Percentiles rank a stretch among this genome's conserved stretches.
Conservation (phyloP, 345 rosid genomes). For the Euclidium syriacum region DNA sequence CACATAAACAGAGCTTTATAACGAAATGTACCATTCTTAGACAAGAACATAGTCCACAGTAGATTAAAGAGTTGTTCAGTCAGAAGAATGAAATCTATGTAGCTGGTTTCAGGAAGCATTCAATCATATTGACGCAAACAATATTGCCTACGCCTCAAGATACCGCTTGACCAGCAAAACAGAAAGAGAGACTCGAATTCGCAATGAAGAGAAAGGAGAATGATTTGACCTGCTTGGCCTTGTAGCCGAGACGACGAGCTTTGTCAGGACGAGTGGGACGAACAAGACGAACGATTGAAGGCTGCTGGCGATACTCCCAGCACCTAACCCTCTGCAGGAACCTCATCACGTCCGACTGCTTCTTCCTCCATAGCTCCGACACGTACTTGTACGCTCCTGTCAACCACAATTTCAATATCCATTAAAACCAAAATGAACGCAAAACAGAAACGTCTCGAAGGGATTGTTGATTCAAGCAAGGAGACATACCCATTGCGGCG, state of each 20-base stretch:
- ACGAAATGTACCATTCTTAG: conserved; percentile 26
- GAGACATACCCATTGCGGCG: conserved; percentile 30
- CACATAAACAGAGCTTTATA: no score
- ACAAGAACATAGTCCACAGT: conserved; percentile 29
- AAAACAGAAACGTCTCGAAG: no score
- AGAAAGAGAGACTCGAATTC: no score
- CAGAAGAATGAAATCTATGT: conserved; percentile 23
- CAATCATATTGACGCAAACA: conserved; percentile 14
- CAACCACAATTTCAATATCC: background rate
- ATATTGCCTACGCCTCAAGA: conserved; percentile 14
- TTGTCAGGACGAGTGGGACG: conserved; percentile 96
- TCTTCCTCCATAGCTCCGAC: conserved; percentile 99
- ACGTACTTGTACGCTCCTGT: conserved; percentile 94
- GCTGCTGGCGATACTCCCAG: conserved; percentile 98
- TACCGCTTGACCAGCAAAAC: conserved; percentile 36
- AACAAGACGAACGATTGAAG: conserved; percentile 88
- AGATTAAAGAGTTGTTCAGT: conserved; percentile 21
- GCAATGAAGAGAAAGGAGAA: background rate
- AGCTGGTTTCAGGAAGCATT: conserved; percentile 33
- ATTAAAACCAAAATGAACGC: background rate
- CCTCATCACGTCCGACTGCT: conserved; percentile 99
- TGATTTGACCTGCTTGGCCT: conserved; percentile 84
- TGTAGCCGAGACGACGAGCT: conserved; percentile 94
- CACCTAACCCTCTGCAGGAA: conserved; percentile 97
- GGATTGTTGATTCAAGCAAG: no score